Percentiles rank a stretch among this genome's conserved stretches.
phyloP scores from a whole-genome alignment of 345 rosid species.

The Lepidium sativum region DNA sequence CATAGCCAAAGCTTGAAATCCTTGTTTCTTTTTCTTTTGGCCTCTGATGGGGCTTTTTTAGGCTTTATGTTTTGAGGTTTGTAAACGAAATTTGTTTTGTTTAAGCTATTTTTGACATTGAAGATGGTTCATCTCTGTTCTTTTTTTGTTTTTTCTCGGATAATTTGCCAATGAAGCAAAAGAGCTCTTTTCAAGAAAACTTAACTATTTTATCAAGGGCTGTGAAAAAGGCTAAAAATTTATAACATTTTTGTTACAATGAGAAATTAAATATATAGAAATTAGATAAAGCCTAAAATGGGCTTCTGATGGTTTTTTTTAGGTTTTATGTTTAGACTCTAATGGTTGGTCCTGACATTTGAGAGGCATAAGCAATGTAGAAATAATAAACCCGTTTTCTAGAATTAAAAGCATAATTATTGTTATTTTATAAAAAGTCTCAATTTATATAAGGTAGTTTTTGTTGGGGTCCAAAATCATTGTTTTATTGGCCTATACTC shows the following conservation, averaged over 20 bases:
- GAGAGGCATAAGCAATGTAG: too few relatives aligned
- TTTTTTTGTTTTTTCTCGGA: not conserved
- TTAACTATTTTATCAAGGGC: constrained; percentile 18
- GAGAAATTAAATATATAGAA: not conserved
- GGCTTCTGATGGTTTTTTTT: too few relatives aligned
- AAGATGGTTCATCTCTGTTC: not conserved
- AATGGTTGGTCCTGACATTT: too few relatives aligned
- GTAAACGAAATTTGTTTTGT: constrained; percentile 8
- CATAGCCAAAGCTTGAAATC: constrained; percentile 8
- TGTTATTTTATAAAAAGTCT: too few relatives aligned
- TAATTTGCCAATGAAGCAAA: constrained; percentile 1
- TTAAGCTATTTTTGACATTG: constrained; percentile 15
- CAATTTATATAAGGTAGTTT: too few relatives aligned
- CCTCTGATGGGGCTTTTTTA: not conserved
- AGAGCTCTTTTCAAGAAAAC: constrained; percentile 13
- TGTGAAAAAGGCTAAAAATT: not conserved
- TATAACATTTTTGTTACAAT: not conserved
- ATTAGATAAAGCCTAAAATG: too few relatives aligned
- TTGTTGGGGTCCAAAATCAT: too few relatives aligned
- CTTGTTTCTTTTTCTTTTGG: not conserved
- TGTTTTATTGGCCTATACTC: too few relatives aligned
- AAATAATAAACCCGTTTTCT: too few relatives aligned
- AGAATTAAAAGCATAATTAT: too few relatives aligned
- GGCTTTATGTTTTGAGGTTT: not conserved
- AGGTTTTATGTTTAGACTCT: too few relatives aligned